Percentiles rank a stretch among this genome's conserved stretches.
Evolutionary conservation across 192 early-diverging fungal species (phyloP).

Genomic region (Paraglomus occultum): DNA sequence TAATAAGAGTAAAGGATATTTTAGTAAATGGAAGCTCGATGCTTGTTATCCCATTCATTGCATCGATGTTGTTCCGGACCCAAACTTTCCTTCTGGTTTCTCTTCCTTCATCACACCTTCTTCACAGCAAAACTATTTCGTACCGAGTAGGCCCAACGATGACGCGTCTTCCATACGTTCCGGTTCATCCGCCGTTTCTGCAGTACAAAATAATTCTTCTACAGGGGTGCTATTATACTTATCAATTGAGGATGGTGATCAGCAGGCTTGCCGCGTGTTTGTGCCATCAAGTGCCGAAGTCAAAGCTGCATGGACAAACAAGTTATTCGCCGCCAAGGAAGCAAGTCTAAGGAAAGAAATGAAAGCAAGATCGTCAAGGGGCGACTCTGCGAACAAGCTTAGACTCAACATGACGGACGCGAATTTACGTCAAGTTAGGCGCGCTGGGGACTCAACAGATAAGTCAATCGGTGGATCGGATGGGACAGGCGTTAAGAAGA

Average conservation of each 20-base stretch:
- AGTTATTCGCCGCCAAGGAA: constrained; percentile 53
- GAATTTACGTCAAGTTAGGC: not conserved
- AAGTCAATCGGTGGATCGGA: too few relatives aligned
- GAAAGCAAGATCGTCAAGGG: constrained; percentile 1
- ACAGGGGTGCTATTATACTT: constrained; percentile 7
- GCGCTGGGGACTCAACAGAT: not conserved
- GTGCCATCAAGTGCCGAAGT: constrained; percentile 48
- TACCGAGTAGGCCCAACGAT: constrained; percentile 14
- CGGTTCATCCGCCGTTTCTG: constrained; percentile 2
- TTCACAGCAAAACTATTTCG: constrained; percentile 7
- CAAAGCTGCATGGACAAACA: constrained; percentile 53
- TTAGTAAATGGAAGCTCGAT: constrained; percentile 70
- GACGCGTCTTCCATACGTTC: constrained; percentile 33
- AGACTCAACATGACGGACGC: not conserved
- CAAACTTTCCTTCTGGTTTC: constrained; percentile 35
- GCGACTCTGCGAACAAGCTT: not conserved
- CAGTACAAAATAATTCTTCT: constrained; percentile 10
- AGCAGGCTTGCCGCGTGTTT: constrained; percentile 44
- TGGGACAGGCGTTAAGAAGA: not conserved
- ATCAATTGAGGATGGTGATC: constrained; percentile 21
- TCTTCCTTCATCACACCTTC: constrained; percentile 39
- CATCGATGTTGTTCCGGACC: constrained; percentile 53
- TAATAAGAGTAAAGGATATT: constrained; percentile 59
- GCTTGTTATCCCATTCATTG: constrained; percentile 55
- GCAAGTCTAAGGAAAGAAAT: constrained; percentile 29